Conservation (phyloP, 805 yeast genomes). For the Yamadazyma phyllophila region DNA sequence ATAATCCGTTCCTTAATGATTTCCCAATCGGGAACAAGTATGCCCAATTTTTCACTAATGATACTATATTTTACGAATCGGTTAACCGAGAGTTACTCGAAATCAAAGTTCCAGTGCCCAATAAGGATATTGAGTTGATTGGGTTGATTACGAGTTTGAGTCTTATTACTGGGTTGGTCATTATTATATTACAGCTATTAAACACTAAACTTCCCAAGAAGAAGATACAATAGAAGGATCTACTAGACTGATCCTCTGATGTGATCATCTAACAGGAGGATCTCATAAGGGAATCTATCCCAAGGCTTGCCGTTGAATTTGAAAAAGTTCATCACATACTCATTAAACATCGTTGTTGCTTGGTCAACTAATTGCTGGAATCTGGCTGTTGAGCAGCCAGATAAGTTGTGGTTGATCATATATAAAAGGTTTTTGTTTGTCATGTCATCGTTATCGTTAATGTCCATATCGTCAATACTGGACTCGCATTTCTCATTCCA, state of each 20-base stretch:
- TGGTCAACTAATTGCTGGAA: conserved; percentile 3
- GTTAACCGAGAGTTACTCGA: background rate
- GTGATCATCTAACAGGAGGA: conserved; percentile 15
- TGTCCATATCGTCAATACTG: background rate
- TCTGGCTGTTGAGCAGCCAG: background rate
- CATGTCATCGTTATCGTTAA: conserved; percentile 1
- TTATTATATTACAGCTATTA: conserved; percentile 12
- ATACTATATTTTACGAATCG: conserved; percentile 37
- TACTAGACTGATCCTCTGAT: background rate
- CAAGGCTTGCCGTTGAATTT: background rate
- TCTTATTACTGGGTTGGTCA: conserved; percentile 12
- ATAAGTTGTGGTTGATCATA: conserved; percentile 4
- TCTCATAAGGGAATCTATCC: conserved; percentile 11
- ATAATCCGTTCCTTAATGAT: conserved; percentile 38
- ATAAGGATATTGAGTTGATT: conserved; percentile 11
- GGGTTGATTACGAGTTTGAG: conserved; percentile 11
- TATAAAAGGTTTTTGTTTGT: conserved; percentile 1
- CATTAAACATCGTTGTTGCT: conserved; percentile 10
- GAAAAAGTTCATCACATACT: conserved; percentile 7
- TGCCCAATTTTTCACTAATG: conserved; percentile 36
- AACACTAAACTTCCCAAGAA: conserved; percentile 1
- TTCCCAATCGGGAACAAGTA: conserved; percentile 26
- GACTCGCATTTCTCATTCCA: conserved; percentile 3
- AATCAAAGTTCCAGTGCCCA: conserved; percentile 12
- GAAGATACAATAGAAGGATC: conserved; percentile 4